Base-by-base conservation (phyloP, 805 yeast genomes). In the Spathaspora boniae region DNA sequence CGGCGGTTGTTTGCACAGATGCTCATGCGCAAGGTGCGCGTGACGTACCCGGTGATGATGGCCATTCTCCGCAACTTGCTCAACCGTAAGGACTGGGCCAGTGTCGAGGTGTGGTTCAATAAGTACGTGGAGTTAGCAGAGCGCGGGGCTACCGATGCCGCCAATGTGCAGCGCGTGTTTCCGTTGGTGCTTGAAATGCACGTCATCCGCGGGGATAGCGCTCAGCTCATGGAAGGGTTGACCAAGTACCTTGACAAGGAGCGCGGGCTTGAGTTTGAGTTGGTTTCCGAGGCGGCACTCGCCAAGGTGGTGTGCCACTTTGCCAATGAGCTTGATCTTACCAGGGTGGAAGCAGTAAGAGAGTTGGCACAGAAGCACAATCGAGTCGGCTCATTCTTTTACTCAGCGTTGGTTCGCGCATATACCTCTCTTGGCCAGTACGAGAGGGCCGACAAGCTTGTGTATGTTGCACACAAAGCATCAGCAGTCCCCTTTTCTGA, bases 1-100 rank as follows among this genome's bases (percentile, higher is more conserved):
- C 73, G 71, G 18, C 55, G 51, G 38, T 58, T 84, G 38, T 81
- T 67, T 56, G 41, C 58, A n/a, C 72, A 75, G 47, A 47, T 78
- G 20, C 30, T 59, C 4, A 54, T 62, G 34, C 60, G 80, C 36
- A 66, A 68, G 1, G 63, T 77, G 48, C 15, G 9, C 3, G 14
- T 8, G 8, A 29, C 17, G 4, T 8, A n/a, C 9, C 8, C 29
- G 9, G 32, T 29, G 15, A 18, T 18, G n/a, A 5, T 9, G 8
- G 21, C n/a, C 20, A 5, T 37, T 20, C 68, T 80, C 33, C 53
- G 59, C 18, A 45, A 16, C 25, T 5, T 21, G 22, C 7, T 17
- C 9, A 18, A 11, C 16, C 49, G 60, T 5, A 60, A 53, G 20
- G 69, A 74, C 33, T 34, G 62, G 6, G 46, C 50, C 4, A 54